These are phyloP conservation scores for Boeremia lycopersici DNA, from an alignment of 2,329 filamentous ascomycete genomes.

Conservation along the genomic window DNA sequence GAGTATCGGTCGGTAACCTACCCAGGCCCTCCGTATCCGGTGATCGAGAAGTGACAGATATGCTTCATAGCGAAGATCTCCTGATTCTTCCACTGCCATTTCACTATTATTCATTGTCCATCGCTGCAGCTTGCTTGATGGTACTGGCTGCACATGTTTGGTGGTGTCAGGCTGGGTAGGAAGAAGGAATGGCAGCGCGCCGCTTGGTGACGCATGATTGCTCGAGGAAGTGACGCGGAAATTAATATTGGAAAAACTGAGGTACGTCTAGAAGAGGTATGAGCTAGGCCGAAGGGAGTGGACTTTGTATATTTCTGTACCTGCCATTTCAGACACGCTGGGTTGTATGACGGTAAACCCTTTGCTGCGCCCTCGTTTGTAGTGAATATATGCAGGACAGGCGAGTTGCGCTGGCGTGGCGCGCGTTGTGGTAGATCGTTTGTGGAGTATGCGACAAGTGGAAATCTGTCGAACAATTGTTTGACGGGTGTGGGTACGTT, in stretches of 20 bases:
- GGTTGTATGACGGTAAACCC: constrained; percentile 82
- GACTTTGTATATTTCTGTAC: constrained; percentile 54
- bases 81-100: constrained; percentile 50
- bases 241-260: constrained; percentile 75
- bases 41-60: constrained; percentile 80
- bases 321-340: constrained; percentile 96
- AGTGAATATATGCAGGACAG: constrained; percentile 78
- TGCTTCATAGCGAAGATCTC: constrained; percentile 68
- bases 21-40: constrained; percentile 84
- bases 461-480: constrained; percentile 82
- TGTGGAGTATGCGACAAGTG: constrained; percentile 74
- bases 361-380: constrained; percentile 64
- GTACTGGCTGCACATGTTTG: constrained; percentile 54
- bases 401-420: constrained; percentile 54
- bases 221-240: constrained; percentile 74
- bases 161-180: constrained; percentile 50
- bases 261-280: constrained; percentile 69
- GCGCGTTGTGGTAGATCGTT: constrained; percentile 75
- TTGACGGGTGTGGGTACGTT: constrained; percentile 76
- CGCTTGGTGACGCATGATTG: constrained; percentile 91
- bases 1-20: constrained; percentile 42
- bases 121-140: constrained; percentile 70
- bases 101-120: constrained; percentile 63
- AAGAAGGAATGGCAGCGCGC: constrained; percentile 85
- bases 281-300: not conserved